Evolutionary conservation across 805 yeast species (phyloP).

Genomic region (Kluyveromyces lactis): DNA sequence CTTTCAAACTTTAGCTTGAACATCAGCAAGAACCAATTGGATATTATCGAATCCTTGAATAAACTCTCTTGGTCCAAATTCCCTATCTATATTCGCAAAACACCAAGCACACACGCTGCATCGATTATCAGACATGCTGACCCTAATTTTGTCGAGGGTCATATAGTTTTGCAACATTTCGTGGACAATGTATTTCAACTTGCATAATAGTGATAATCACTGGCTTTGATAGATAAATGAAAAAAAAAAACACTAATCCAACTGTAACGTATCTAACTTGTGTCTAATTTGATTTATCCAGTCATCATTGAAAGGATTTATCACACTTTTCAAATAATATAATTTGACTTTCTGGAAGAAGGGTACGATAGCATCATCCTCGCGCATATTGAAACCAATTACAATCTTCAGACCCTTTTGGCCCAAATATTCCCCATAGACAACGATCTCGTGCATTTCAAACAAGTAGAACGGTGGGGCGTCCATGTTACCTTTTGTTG

Average conservation of each 20-base stretch:
- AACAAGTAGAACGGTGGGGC: slow-evolving; percentile 17
- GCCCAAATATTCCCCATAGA: slow-evolving; percentile 23
- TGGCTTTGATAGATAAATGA: neutral
- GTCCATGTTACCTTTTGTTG: slow-evolving; percentile 15
- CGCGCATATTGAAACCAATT: slow-evolving; percentile 17
- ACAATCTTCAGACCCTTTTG: slow-evolving; percentile 25
- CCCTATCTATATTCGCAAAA: slow-evolving; percentile 59
- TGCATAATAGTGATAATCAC: slow-evolving; percentile 1
- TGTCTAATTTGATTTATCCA: slow-evolving; percentile 1
- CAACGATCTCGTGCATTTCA: slow-evolving; percentile 23
- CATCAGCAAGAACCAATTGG: slow-evolving; percentile 33
- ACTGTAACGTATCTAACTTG: neutral
- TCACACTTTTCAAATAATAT: slow-evolving; percentile 2
- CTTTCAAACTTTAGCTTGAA: slow-evolving; percentile 13
- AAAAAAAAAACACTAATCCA: neutral
- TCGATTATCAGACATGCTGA: slow-evolving; percentile 59
- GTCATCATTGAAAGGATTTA: slow-evolving; percentile 17
- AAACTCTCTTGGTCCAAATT: slow-evolving; percentile 56
- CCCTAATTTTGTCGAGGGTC: slow-evolving; percentile 59
- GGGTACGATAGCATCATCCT: slow-evolving; percentile 8
- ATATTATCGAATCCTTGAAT: slow-evolving; percentile 52
- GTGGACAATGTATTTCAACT: slow-evolving; percentile 35
- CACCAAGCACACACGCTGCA: slow-evolving; percentile 72
- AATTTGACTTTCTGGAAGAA: slow-evolving; percentile 16
- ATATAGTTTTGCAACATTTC: slow-evolving; percentile 58